A percentile compares a stretch with the other conserved stretches of the same genome.
Conservation (phyloP, 73 alveolate species). For the Breviolum minutum region DNA sequence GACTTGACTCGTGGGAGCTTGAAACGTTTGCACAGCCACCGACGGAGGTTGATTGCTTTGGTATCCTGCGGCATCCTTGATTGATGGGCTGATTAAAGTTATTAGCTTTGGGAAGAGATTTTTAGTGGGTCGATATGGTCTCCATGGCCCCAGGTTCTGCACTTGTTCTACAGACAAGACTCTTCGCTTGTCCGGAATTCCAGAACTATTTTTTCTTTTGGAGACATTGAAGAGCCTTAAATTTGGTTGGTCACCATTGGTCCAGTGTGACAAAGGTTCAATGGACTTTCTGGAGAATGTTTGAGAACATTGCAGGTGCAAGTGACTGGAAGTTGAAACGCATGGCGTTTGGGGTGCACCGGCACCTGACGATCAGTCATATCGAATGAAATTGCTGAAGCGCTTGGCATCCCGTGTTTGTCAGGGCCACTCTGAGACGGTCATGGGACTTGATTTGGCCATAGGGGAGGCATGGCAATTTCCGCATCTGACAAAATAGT, state of each 20-base stretch:
- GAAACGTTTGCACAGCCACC: neutral
- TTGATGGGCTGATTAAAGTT: too few relatives aligned
- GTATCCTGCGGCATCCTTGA: too few relatives aligned
- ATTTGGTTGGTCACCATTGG: neutral
- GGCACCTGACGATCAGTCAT: too few relatives aligned
- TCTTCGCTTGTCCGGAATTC: neutral
- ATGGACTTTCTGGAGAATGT: constrained; percentile 82
- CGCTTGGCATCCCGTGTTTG: neutral
- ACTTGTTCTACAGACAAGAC: constrained; percentile 92
- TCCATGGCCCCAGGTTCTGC: constrained; percentile 48
- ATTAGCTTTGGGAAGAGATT: too few relatives aligned
- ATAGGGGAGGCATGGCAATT: constrained; percentile 31
- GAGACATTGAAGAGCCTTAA: neutral
- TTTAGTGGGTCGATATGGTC: too few relatives aligned
- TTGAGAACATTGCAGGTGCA: constrained; percentile 66
- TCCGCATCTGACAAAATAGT: neutral
- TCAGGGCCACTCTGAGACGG: constrained; percentile 89
- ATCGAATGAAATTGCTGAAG: neutral
- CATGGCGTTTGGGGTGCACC: too few relatives aligned
- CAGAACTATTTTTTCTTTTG: neutral
- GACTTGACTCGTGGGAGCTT: neutral
- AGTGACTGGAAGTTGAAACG: neutral
- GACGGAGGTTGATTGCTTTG: too few relatives aligned
- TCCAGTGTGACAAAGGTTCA: constrained; percentile 21
- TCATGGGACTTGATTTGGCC: constrained; percentile 76